Evolutionary conservation across 177 flowering plant genomes (phyloP), one percentile per base, ranked within the genome.

Genomic region (Vitis hybrid): DNA sequence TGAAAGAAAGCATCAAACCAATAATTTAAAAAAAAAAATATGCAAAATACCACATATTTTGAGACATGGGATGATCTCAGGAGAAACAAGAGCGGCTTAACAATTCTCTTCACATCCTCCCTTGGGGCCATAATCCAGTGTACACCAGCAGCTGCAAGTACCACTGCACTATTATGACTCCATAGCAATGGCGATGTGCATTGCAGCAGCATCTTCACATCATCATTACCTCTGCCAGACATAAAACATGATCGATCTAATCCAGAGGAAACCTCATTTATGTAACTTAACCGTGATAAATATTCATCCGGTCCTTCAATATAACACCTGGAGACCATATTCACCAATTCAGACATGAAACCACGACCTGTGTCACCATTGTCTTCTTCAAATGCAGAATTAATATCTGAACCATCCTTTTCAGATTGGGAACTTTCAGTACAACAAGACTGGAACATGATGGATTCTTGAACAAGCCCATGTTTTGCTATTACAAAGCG

Each of bases 151-250:
- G 99, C 97, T 59, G 95, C 97, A 72, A 96, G 90, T 56, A 96
- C 97, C 33, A 93, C 98, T 33, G 97, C 97, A 84, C 99, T 93
- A 64, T 96, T 96, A 70, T 90, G 86, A 84, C 97, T 93, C 99
- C 99, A 96, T 70, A 96, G 73, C 75, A 96, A 83, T 13, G 98
- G 99, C 39, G 89, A 87, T 39, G 99, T 96, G 74, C 97, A 93
- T 73, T 81, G 92, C 70, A 96, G 87, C 77, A 96, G 79, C 76
- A 96, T 68, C 86, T 83, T 90, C 68, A 96, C 83, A 70, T 90
- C 94, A 51, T 87, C 86, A 70, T 84, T 82, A 70, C 70, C 68
- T 72, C 80, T 78, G 56, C 73, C 77, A 74, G 91, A 91, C 22
- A 89, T 85, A 69, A 80, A 87, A 48, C 68, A 70, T 56, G 73